These are phyloP conservation scores for Rhodocollybia butyracea DNA, from an alignment of 768 basidiomycete genomes.

Conservation along the genomic window DNA sequence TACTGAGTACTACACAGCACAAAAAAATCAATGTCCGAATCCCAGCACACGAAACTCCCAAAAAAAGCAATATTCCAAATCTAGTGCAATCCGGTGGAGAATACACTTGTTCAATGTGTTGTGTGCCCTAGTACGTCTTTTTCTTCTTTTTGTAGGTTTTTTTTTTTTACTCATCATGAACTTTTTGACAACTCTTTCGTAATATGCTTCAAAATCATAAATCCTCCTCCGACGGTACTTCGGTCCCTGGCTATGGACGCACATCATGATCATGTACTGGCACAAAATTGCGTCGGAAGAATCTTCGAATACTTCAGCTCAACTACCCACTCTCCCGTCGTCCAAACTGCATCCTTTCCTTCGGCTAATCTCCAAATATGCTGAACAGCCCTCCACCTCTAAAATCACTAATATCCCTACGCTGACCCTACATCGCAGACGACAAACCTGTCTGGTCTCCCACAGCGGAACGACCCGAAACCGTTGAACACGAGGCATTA, in stretches of 20 bases:
- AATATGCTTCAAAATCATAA: slow-evolving; percentile 73
- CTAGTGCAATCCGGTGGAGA: slow-evolving; percentile 55
- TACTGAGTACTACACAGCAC: too few relatives aligned
- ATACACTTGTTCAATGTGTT: too few relatives aligned
- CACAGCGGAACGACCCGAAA: too few relatives aligned
- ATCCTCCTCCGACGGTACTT: slow-evolving; percentile 70
- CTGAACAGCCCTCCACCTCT: slow-evolving; percentile 45
- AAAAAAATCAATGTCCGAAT: too few relatives aligned
- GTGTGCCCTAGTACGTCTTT: slow-evolving; percentile 68
- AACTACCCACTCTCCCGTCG: too few relatives aligned
- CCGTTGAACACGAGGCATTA: slow-evolving; percentile 68
- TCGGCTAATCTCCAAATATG: too few relatives aligned
- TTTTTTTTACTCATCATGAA: too few relatives aligned
- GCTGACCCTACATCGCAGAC: slow-evolving; percentile 79
- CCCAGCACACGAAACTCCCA: slow-evolving; percentile 16
- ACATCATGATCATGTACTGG: too few relatives aligned
- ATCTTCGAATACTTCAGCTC: slow-evolving; percentile 10
- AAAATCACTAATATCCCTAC: slow-evolving; percentile 68
- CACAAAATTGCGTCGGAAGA: slow-evolving; percentile 4
- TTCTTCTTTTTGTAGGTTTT: not conserved
- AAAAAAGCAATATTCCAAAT: slow-evolving; percentile 56
- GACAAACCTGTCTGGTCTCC: slow-evolving; percentile 81
- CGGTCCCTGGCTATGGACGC: too few relatives aligned
- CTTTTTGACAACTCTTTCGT: slow-evolving; percentile 65
- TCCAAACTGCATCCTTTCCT: too few relatives aligned